These are phyloP conservation scores for Aspergillus funiculosus DNA, from an alignment of 495 filamentous ascomycete species.

Conservation along the genomic window DNA sequence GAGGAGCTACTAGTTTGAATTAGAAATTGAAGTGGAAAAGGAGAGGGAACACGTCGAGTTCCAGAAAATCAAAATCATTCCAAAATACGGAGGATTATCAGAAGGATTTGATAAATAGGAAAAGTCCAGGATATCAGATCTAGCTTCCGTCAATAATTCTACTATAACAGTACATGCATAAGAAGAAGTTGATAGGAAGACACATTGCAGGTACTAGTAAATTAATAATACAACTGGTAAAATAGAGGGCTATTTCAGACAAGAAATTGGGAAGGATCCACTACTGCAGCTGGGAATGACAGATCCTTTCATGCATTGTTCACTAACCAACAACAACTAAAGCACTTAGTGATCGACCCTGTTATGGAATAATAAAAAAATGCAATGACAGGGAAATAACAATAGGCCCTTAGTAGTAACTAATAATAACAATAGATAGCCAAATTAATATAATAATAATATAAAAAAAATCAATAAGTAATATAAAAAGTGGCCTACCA, in stretches of 20 bases:
- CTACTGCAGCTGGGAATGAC: constrained; percentile 9
- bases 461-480: background rate
- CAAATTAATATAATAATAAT: no score
- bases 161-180: no score
- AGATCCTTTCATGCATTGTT: constrained; percentile 17
- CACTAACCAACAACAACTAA: constrained; percentile 1
- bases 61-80: constrained; percentile 8
- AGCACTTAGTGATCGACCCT: background rate
- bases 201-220: no score
- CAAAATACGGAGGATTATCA: background rate
- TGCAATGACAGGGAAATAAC: background rate
- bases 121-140: background rate
- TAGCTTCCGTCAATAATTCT: constrained; percentile 11
- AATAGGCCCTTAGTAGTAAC: background rate
- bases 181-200: no score
- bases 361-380: background rate
- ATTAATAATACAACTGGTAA: no score
- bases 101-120: constrained; percentile 5
- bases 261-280: constrained; percentile 8
- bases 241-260: constrained; percentile 1
- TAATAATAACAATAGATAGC: no score
- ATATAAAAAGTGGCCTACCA: background rate
- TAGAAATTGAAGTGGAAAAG: constrained; percentile 12
- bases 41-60: background rate
- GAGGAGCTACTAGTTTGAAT: constrained; percentile 10